Evolutionary conservation across 2,329 filamentous ascomycete genomes (phyloP), one percentile per base, ranked within the genome.

Genomic region (Huntiella savannae): DNA sequence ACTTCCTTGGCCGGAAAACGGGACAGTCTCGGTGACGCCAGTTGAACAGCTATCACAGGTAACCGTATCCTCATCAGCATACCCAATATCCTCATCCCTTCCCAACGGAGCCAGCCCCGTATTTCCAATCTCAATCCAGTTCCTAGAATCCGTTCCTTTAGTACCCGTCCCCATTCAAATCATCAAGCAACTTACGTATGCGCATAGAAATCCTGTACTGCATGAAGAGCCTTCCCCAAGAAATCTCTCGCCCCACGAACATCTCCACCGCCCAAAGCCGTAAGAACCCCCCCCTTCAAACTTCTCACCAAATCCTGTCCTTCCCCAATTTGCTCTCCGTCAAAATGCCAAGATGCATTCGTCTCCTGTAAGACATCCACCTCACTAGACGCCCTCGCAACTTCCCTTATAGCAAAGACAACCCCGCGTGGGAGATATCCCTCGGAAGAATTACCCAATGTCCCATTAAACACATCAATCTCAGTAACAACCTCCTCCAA

Each of bases 121-220:
- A 13, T 45, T 47, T 11, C 44, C 47, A 8, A 49, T 36, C 16
- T 51, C 49, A 17, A 49, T 40, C 44, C 49, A 49, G 33, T 49
- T 49, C 1, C 49, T 49, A 41, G 1, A 8, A 17, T 28, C 33
- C n/a, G 12, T 16, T n/a, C n/a, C n/a, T n/a, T n/a, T n/a, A n/a
- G n/a, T n/a, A n/a, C 33, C 33, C 36, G 11, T 17, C 33, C 12
- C 7, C 19, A 6, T 22, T 8, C 16, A 7, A 36, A 17, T 19
- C 13, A 11, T 3, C 6, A 34, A 19, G 3, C 4, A 36, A 48
- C 51, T 42, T 22, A 52, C 51, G 44, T 49, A 34, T 52, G 48
- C 7, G 47, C 47, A 22, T 48, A 49, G 19, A 51, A 49, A 33
- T 52, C 51, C 34, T 52, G 51, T 15, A 52, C 50, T 19, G 40